Percentiles rank a stretch among this genome's conserved stretches.
Conservation (phyloP, 106 monocot species). For the Posidonia australis region DNA sequence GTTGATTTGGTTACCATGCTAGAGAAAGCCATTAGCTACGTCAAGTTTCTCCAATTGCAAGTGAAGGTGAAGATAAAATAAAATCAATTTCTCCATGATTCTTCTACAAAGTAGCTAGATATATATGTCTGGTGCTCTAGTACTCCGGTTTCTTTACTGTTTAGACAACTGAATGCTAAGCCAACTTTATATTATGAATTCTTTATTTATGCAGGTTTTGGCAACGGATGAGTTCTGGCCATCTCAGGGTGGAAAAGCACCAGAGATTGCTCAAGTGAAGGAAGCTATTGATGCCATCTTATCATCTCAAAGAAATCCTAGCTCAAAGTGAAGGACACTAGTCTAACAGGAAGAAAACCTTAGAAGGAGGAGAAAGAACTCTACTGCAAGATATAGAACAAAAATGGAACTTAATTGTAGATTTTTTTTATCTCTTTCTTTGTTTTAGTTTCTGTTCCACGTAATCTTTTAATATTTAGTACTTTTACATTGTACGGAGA, state of each 20-base stretch:
- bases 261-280: slow-evolving; percentile 76
- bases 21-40: slow-evolving; percentile 93
- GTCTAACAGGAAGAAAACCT: background rate
- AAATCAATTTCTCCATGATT: background rate
- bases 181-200: background rate
- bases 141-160: background rate
- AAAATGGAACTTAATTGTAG: too few relatives aligned
- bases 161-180: background rate
- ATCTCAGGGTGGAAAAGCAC: slow-evolving; percentile 69
- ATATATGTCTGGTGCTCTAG: too few relatives aligned
- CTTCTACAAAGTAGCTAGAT: background rate
- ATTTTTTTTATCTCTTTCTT: background rate
- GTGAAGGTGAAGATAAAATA: slow-evolving; percentile 48
- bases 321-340: background rate
- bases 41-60: slow-evolving; percentile 97
- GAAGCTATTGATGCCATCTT: slow-evolving; percentile 83
- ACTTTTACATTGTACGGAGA: too few relatives aligned
- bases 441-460: background rate
- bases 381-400: background rate
- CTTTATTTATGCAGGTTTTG: slow-evolving; percentile 39
- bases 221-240: slow-evolving; percentile 95
- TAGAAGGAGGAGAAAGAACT: background rate
- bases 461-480: background rate
- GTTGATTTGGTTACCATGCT: slow-evolving; percentile 97
- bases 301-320: slow-evolving; percentile 24